Evolutionary conservation across 192 early-diverging fungal species (phyloP).

Genomic region (Powellomyces hirtus): DNA sequence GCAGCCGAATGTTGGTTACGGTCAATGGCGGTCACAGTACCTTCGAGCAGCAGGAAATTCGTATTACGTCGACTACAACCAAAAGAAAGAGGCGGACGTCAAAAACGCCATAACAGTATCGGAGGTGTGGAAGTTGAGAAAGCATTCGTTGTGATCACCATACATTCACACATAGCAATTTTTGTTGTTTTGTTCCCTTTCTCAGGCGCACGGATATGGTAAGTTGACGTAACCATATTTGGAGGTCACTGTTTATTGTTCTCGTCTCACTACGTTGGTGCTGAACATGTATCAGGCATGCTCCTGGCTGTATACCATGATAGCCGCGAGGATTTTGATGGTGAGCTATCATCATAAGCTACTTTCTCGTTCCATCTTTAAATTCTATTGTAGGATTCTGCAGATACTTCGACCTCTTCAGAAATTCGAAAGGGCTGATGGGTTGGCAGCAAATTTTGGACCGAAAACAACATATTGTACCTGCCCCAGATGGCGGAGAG

Average conservation of each 20-base stretch:
- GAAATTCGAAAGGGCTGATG: constrained; percentile 1
- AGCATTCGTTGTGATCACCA: too few species aligned
- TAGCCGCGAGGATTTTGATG: background rate
- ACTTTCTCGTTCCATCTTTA: too few species aligned
- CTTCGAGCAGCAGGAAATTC: background rate
- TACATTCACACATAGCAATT: too few species aligned
- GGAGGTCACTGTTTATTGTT: too few species aligned
- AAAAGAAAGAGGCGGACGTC: background rate
- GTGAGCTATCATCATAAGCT: too few species aligned
- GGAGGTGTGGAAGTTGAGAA: too few species aligned
- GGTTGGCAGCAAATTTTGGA: constrained; percentile 10
- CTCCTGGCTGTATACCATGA: constrained; percentile 4
- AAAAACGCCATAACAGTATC: constrained; percentile 10
- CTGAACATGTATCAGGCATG: too few species aligned
- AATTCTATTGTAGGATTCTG: too few species aligned
- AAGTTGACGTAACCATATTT: too few species aligned
- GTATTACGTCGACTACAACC: constrained; percentile 12
- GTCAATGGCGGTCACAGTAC: background rate
- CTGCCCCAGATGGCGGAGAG: constrained; percentile 2
- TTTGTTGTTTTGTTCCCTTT: too few species aligned
- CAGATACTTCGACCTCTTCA: constrained; percentile 10
- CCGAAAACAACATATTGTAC: background rate
- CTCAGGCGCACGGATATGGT: constrained; percentile 5
- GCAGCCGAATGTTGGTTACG: too few species aligned
- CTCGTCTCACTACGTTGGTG: too few species aligned